Conservation (phyloP, 1,284 basidiomycete genomes). For the Ganoderma sp. region DNA sequence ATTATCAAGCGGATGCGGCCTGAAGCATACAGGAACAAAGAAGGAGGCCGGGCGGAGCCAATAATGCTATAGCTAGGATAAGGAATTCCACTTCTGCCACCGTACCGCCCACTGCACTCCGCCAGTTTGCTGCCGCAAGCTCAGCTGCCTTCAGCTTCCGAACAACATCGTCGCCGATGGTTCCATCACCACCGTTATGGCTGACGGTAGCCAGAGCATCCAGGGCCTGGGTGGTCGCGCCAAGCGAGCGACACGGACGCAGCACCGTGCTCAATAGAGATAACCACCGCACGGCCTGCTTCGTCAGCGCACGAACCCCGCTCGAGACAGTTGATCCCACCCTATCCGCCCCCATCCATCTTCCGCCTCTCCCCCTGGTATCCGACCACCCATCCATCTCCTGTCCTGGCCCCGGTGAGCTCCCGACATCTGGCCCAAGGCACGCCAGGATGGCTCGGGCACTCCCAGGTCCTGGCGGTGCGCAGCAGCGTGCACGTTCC, state of each 20-base stretch:
- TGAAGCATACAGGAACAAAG: background rate
- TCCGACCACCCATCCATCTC: background rate
- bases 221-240: background rate
- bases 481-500: slow-evolving; percentile 24
- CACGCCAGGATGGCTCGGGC: background rate
- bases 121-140: background rate
- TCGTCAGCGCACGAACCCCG: slow-evolving; percentile 3
- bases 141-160: background rate
- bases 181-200: background rate
- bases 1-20: background rate
- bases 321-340: slow-evolving; percentile 6
- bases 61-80: background rate
- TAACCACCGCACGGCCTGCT: slow-evolving; percentile 1
- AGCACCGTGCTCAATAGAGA: background rate
- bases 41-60: background rate
- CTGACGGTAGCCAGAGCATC: background rate
- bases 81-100: background rate
- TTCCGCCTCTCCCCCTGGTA: background rate
- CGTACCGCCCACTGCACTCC: background rate
- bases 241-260: background rate
- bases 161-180: background rate
- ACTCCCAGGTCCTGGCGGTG: background rate
- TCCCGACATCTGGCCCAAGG: background rate
- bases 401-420: background rate
- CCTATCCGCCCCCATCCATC: background rate